These are phyloP conservation scores for Chrysosporium keratinophilum DNA, from an alignment of 2,329 filamentous ascomycete genomes.

Conservation along the genomic window DNA sequence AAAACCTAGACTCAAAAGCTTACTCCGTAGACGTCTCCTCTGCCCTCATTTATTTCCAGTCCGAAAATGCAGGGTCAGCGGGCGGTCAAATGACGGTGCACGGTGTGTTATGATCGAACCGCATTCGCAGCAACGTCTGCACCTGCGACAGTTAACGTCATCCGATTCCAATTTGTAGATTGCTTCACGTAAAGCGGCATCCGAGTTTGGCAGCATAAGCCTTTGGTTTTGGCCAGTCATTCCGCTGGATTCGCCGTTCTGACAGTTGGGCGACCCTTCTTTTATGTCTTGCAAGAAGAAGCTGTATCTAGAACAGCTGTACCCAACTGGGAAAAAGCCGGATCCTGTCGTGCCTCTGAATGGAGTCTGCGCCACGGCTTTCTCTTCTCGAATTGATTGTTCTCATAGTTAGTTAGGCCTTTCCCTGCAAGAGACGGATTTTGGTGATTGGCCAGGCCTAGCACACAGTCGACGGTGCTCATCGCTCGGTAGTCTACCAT, in stretches of 20 bases:
- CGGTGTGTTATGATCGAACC: background rate
- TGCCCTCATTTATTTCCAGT: constrained; percentile 2
- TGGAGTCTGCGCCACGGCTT: no score
- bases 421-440: background rate
- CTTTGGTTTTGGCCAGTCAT: background rate
- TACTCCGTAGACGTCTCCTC: constrained; percentile 4
- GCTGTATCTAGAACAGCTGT: no score
- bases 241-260: background rate
- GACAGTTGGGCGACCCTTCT: background rate
- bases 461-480: background rate
- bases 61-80: constrained; percentile 12
- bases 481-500: no score
- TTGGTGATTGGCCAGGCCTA: constrained; percentile 5
- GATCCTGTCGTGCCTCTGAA: no score
- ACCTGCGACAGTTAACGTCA: constrained; percentile 1
- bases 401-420: no score
- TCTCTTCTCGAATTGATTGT: no score
- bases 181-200: background rate
- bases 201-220: background rate
- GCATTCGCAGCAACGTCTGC: constrained; percentile 1
- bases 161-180: background rate
- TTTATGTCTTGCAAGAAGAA: background rate
- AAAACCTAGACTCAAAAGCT: constrained; percentile 15
- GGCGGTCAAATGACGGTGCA: constrained; percentile 2
- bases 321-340: no score